Conservation (phyloP, 495 filamentous ascomycete species). For the Penicillium lividum region DNA sequence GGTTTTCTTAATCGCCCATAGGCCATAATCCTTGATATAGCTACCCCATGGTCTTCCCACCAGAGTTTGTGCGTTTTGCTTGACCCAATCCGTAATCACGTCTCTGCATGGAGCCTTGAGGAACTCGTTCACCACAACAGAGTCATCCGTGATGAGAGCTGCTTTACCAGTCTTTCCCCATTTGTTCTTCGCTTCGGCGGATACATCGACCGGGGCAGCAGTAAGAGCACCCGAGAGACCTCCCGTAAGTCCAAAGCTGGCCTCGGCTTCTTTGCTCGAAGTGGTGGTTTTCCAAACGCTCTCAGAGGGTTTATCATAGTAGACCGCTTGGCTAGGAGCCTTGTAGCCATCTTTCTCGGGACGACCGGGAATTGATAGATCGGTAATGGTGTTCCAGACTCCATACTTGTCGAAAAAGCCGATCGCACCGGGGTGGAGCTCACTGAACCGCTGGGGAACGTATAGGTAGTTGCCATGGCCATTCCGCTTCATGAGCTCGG, state of each 20-base stretch:
- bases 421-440: constrained; percentile 15
- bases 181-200: constrained; percentile 17
- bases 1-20: constrained; percentile 15
- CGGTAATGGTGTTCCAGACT: constrained; percentile 13
- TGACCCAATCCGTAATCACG: constrained; percentile 7
- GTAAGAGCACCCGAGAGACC: constrained; percentile 10
- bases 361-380: constrained; percentile 13
- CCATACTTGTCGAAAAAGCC: constrained; percentile 17
- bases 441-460: constrained; percentile 9
- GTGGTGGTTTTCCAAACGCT: constrained; percentile 8
- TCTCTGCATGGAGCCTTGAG: background rate
- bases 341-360: constrained; percentile 14
- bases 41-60: constrained; percentile 2
- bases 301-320: background rate
- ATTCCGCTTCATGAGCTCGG: constrained; percentile 15
- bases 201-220: constrained; percentile 15
- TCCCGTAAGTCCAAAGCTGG: constrained; percentile 4
- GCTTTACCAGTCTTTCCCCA: constrained; percentile 10
- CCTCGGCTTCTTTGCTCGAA: constrained; percentile 9
- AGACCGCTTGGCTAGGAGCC: background rate
- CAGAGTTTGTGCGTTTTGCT: constrained; percentile 11
- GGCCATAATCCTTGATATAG: constrained; percentile 13
- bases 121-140: constrained; percentile 7
- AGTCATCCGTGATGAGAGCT: constrained; percentile 3
- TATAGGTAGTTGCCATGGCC: constrained; percentile 12